A percentile compares a stretch with the other conserved stretches of the same genome.
phyloP scores from a whole-genome alignment of 2,329 filamentous ascomycete genomes.

The Paracoccidioides lutzii region DNA sequence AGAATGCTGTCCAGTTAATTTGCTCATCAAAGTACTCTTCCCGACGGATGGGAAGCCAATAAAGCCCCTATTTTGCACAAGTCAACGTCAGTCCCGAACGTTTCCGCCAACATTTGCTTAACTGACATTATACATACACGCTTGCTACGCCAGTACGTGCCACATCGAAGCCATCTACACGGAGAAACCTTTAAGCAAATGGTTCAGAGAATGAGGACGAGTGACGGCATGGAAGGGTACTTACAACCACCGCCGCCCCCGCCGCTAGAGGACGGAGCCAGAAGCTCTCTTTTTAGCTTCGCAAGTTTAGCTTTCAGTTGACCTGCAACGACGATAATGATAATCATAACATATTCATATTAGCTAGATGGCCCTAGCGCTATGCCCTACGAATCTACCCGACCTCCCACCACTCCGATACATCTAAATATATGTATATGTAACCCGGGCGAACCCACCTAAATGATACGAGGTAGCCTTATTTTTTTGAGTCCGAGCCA shows the following conservation, averaged over 20 bases:
- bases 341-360: conserved; percentile 2
- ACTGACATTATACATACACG: conserved; percentile 42
- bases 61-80: conserved; percentile 47
- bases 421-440: not conserved
- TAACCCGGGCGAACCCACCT: conserved; percentile 35
- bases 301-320: conserved; percentile 97
- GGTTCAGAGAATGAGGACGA: not conserved
- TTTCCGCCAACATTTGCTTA: not conserved
- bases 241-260: conserved; percentile 65
- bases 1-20: conserved; percentile 87
- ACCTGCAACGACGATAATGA: conserved; percentile 27
- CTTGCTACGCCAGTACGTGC: conserved; percentile 94
- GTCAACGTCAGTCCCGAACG: not conserved
- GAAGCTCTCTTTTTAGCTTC: conserved; percentile 89
- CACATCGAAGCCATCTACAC: conserved; percentile 76
- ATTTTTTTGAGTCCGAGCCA: conserved; percentile 95
- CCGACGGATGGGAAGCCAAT: conserved; percentile 97
- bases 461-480: conserved; percentile 90
- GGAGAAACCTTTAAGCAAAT: conserved; percentile 2
- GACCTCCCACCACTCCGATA: conserved; percentile 1
- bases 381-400: not conserved
- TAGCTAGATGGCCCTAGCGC: conserved; percentile 7
- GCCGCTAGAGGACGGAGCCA: conserved; percentile 67
- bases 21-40: conserved; percentile 95
- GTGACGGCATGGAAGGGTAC: conserved; percentile 6